Base-by-base conservation (phyloP, 805 yeast species). In the Saccharomycopsis lassenensis region DNA sequence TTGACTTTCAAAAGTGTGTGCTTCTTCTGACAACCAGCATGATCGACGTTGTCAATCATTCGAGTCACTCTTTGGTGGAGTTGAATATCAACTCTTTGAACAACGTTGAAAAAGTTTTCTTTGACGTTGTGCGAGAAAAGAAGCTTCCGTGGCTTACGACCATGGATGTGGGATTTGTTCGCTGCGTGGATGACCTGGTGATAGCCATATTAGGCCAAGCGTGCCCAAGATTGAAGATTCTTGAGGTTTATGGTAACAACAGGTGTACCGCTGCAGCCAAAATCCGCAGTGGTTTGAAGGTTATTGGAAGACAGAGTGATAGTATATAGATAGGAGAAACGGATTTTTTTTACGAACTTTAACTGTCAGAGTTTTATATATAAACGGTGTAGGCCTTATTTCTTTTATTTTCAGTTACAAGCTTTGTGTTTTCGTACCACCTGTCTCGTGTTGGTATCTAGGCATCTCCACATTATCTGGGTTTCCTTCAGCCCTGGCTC, bases 211-310 rank as follows among this genome's bases (percentile, higher is more conserved):
- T 85, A 15, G 67, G 80, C 2, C 57, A 65, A 19, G 64, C 69
- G 7, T 82, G 91, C 44, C 69, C 75, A 0, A 70, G 70, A 31
- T 56, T 89, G 39, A 64, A 67, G 31, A 63, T 81, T 11, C 52
- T 89, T 37, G 93, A 84, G 48, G 87, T 84, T 11, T 85, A 77
- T 53, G 95, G 95, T 1, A 65, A 79, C 50, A 82, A 80, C 51
- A 61, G 74, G 48, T 71, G 85, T 40, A 71, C 86, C 1, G 58
- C 64, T 6, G 61, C 62, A 18, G 78, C 82, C 1, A 56, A 54
- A 3, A 54, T 69, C 1, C 59, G 78, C 37, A 59, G 61, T 4
- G 79, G 74, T 10, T 52, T 83, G 25, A 67, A 70, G 37, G 61
- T 83, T 5, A 73, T 82, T 39, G 94, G 94, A 4, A 64, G 89